These are phyloP conservation scores for Porcisia hertigi DNA, from an alignment of 208 protist species.

Conservation along the genomic window DNA sequence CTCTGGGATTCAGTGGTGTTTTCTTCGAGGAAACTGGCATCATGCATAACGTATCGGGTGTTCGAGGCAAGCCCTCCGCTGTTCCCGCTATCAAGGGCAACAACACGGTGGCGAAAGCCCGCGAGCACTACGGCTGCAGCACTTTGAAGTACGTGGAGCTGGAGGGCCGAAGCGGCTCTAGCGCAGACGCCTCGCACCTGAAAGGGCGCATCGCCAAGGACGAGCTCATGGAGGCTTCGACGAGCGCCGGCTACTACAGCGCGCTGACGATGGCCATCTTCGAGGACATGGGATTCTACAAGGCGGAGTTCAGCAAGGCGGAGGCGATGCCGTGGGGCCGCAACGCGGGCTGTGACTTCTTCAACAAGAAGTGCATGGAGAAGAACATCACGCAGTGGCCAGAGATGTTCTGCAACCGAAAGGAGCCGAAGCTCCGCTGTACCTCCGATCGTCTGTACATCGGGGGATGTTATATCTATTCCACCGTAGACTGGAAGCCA, in stretches of 20 bases:
- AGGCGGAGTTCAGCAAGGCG: slow-evolving; percentile 56
- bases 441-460: no score
- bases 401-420: no score
- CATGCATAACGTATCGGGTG: neutral
- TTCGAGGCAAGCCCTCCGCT: slow-evolving; percentile 38
- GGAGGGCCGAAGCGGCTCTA: slow-evolving; percentile 60
- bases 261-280: slow-evolving; percentile 82
- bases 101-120: slow-evolving; percentile 33
- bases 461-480: no score
- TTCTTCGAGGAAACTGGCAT: slow-evolving; percentile 25
- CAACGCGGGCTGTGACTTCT: slow-evolving; percentile 61
- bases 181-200: slow-evolving; percentile 80
- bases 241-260: slow-evolving; percentile 42
- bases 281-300: slow-evolving; percentile 81
- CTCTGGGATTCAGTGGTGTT: slow-evolving; percentile 65
- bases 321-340: slow-evolving; percentile 75
- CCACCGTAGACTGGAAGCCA: no score
- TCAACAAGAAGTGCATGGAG: slow-evolving; percentile 44
- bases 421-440: no score
- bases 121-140: slow-evolving; percentile 69
- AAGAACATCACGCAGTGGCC: no score
- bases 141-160: slow-evolving; percentile 66
- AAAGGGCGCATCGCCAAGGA: slow-evolving; percentile 74
- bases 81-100: slow-evolving; percentile 35
- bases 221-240: slow-evolving; percentile 77